phyloP scores from a whole-genome alignment of 352 stramenopile genomes.

The Pythium grandisporangium region DNA sequence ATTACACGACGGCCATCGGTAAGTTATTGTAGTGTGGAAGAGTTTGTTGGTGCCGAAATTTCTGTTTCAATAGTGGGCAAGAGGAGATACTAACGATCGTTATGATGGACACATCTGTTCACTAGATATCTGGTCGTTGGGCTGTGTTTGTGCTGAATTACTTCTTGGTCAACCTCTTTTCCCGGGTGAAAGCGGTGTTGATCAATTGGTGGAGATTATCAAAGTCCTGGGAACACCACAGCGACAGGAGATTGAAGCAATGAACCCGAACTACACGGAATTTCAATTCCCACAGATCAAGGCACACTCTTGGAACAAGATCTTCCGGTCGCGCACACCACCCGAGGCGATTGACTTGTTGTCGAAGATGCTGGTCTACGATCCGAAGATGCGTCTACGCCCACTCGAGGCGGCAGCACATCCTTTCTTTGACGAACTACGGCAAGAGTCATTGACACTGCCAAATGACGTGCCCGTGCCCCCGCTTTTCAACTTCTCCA shows the following conservation, averaged over 20 bases:
- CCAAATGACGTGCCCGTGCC: conserved; percentile 79
- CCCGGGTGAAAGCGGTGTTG: conserved; percentile 96
- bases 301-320: conserved; percentile 96
- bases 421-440: conserved; percentile 98
- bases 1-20: conserved; percentile 99
- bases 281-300: conserved; percentile 99
- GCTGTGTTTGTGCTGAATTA: conserved; percentile 98
- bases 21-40: conserved; percentile 1
- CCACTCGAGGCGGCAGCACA: conserved; percentile 88
- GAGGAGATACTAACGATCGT: too few species aligned
- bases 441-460: conserved; percentile 72
- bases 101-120: too few species aligned
- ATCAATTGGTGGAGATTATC: conserved; percentile 99
- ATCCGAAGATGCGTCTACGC: conserved; percentile 78
- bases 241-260: conserved; percentile 96
- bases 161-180: conserved; percentile 98
- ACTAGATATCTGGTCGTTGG: conserved; percentile 94
- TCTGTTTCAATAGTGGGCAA: too few species aligned
- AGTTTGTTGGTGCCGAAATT: too few species aligned
- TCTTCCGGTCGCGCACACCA: conserved; percentile 93
- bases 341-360: conserved; percentile 97
- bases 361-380: conserved; percentile 96
- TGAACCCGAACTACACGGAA: conserved; percentile 99
- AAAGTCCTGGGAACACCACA: conserved; percentile 98
- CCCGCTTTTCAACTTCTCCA: conserved; percentile 93